These are phyloP conservation scores for Saturnispora silvae DNA, from an alignment of 805 yeast genomes.

Conservation along the genomic window DNA sequence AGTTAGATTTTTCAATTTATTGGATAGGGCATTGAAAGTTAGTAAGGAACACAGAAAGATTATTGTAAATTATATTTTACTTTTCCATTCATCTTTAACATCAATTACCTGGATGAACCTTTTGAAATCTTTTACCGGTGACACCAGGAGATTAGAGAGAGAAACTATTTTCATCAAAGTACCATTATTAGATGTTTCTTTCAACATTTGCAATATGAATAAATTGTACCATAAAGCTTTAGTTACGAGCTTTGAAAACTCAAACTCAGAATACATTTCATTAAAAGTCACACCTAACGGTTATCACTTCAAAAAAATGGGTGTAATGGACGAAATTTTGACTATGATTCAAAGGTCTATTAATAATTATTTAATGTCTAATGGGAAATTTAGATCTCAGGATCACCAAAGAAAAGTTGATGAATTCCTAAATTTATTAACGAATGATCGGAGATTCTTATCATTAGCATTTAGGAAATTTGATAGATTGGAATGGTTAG, in stretches of 20 bases:
- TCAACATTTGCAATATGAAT: slow-evolving; percentile 21
- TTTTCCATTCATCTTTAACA: slow-evolving; percentile 40
- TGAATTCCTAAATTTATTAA: slow-evolving; percentile 14
- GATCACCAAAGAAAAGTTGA: slow-evolving; percentile 2
- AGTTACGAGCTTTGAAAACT: background rate
- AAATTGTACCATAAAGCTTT: background rate
- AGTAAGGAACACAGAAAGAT: slow-evolving; percentile 17
- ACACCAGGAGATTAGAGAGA: background rate
- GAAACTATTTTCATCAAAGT: slow-evolving; percentile 26
- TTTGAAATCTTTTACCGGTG: slow-evolving; percentile 37
- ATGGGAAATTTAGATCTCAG: slow-evolving; percentile 5
- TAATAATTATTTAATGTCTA: slow-evolving; percentile 7
- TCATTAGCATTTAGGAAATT: slow-evolving; percentile 51
- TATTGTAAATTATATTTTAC: slow-evolving; percentile 35
- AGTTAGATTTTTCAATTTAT: slow-evolving; percentile 48
- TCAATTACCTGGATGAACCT: slow-evolving; percentile 58
- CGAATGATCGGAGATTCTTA: slow-evolving; percentile 19
- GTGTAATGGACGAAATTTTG: slow-evolving; percentile 30
- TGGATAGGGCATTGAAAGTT: slow-evolving; percentile 63
- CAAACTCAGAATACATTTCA: background rate
- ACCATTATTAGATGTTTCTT: slow-evolving; percentile 34
- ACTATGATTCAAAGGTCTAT: slow-evolving; percentile 29
- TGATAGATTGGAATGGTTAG: slow-evolving; percentile 67
- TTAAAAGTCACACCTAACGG: slow-evolving; percentile 13
- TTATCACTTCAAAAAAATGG: slow-evolving; percentile 18